Evolutionary conservation across 768 basidiomycete genomes (phyloP).

Genomic region (Postia placenta): DNA sequence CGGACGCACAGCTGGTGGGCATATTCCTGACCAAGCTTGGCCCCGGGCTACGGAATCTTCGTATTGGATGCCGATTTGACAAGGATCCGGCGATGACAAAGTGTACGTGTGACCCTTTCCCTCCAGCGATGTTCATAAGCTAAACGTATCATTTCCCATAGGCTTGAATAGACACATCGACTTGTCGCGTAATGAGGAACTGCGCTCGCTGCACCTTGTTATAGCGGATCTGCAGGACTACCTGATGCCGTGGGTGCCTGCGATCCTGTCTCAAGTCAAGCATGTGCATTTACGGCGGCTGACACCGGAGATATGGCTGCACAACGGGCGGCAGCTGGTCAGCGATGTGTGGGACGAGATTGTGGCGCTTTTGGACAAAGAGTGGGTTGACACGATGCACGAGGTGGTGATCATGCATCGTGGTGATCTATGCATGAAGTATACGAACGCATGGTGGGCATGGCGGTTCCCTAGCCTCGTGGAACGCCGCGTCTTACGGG

Average conservation of each 20-base stretch:
- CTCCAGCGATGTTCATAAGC: too few relatives aligned
- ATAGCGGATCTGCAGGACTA: background rate
- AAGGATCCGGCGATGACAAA: background rate
- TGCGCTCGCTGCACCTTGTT: conserved; percentile 3
- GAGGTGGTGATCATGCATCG: background rate
- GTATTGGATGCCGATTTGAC: background rate
- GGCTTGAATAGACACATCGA: background rate
- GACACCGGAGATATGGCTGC: background rate
- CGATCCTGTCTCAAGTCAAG: background rate
- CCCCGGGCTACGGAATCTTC: background rate
- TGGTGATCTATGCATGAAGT: background rate
- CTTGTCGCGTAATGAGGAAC: background rate
- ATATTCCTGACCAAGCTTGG: background rate
- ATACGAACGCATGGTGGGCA: background rate
- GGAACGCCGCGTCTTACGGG: background rate
- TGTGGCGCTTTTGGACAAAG: background rate
- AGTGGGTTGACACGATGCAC: background rate
- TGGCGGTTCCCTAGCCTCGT: background rate
- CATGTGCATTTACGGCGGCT: background rate
- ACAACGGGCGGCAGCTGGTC: background rate
- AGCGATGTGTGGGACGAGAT: background rate
- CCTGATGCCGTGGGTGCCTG: conserved; percentile 1
- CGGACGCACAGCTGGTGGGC: background rate
- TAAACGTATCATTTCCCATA: background rate
- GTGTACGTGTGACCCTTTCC: background rate